phyloP scores from a whole-genome alignment of 495 filamentous ascomycete species.

The Filosporella fistucella region DNA sequence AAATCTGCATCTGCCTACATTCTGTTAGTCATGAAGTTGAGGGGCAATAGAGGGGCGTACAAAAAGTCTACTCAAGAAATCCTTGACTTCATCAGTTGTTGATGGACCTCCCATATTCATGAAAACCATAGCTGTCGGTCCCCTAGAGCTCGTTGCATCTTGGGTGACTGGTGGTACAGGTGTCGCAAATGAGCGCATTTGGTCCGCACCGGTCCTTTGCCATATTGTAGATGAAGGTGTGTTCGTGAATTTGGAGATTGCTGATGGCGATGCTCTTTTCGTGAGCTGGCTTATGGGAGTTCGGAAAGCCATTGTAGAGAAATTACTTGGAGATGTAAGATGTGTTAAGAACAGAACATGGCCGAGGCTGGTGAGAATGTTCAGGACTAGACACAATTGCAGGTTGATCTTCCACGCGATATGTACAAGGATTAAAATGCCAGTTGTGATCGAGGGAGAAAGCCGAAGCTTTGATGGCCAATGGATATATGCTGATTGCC shows the following conservation, averaged over 20 bases:
- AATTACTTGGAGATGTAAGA: not conserved
- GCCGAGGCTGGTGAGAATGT: constrained; percentile 7
- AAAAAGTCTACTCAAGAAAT: constrained; percentile 92
- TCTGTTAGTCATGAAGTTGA: constrained; percentile 33
- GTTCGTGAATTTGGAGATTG: constrained; percentile 22
- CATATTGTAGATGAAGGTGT: constrained; percentile 20
- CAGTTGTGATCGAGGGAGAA: not conserved
- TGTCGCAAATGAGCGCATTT: constrained; percentile 55
- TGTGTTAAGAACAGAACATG: constrained; percentile 12
- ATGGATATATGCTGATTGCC: constrained; percentile 1
- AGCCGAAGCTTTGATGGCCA: not conserved
- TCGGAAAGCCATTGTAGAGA: constrained; percentile 42
- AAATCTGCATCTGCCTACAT: constrained; percentile 74
- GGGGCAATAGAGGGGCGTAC: constrained; percentile 27
- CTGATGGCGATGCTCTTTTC: constrained; percentile 32
- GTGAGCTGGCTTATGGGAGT: constrained; percentile 38
- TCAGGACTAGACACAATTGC: not conserved
- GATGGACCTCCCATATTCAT: constrained; percentile 99
- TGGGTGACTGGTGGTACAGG: constrained; percentile 72
- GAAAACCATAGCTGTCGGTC: constrained; percentile 93
- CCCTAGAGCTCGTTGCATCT: constrained; percentile 35
- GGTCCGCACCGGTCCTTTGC: constrained; percentile 26
- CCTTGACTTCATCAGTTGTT: constrained; percentile 78
- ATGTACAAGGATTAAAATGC: constrained; percentile 7
- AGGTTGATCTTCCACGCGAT: not conserved